Conservation (phyloP, 2,329 filamentous ascomycete species). For the Pyrenophora teres region DNA sequence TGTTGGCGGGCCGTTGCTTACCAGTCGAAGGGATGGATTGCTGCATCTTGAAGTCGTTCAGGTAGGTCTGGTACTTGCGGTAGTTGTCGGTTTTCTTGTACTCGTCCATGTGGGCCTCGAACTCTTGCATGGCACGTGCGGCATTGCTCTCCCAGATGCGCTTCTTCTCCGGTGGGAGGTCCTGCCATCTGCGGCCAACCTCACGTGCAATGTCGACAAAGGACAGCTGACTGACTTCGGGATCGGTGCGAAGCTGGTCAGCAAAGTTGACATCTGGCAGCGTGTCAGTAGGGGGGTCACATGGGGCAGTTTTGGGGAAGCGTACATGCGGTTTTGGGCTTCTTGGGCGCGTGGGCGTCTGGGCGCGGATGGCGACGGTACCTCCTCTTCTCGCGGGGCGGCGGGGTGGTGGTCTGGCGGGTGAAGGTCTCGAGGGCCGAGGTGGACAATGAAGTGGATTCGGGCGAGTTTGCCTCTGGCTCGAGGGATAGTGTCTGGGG, state of each 20-base stretch:
- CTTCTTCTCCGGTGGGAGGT: slow-evolving; percentile 43
- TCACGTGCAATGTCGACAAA: slow-evolving; percentile 49
- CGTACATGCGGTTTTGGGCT: slow-evolving; percentile 49
- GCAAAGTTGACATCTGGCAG: slow-evolving; percentile 49
- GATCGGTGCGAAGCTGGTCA: slow-evolving; percentile 45
- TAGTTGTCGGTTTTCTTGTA: slow-evolving; percentile 48
- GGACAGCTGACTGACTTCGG: slow-evolving; percentile 41
- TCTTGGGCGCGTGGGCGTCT: slow-evolving; percentile 47
- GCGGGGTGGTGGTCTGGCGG: slow-evolving; percentile 29
- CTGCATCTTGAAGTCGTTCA: slow-evolving; percentile 42
- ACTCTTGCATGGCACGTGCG: slow-evolving; percentile 46
- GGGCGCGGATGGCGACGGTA: slow-evolving; percentile 47
- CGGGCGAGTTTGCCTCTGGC: slow-evolving; percentile 21
- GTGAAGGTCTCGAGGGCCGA: slow-evolving; percentile 37
- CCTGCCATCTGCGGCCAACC: slow-evolving; percentile 47
- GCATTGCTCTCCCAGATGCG: slow-evolving; percentile 47
- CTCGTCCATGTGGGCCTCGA: slow-evolving; percentile 46
- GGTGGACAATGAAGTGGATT: slow-evolving; percentile 33
- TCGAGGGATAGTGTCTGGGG: slow-evolving; percentile 35
- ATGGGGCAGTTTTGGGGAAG: not conserved
- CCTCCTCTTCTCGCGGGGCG: slow-evolving; percentile 41
- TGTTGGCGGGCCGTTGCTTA: slow-evolving; percentile 25
- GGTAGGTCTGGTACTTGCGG: slow-evolving; percentile 44
- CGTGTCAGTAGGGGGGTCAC: slow-evolving; percentile 12
- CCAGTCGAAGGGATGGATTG: slow-evolving; percentile 25